Base-by-base conservation (phyloP, 2,329 filamentous ascomycete species). In the Arthroderma uncinatum region DNA sequence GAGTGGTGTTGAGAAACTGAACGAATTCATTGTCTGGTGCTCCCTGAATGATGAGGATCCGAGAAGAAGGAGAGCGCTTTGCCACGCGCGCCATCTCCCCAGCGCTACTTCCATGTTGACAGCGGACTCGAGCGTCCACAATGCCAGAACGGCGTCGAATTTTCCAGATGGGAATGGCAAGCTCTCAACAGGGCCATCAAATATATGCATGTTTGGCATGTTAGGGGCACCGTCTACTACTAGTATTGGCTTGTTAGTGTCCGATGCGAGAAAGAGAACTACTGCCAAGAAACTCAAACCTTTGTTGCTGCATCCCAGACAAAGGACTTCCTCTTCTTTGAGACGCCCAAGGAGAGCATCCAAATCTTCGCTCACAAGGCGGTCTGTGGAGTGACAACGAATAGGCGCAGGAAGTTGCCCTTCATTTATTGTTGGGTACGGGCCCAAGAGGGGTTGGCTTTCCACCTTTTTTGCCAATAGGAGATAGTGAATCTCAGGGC, bases 21-120 rank as follows among this genome's bases (percentile, higher is more conserved):
- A 37, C 14, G 2, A 30, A 14, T 34, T 59, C 57, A 52, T 44
- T 59, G 23, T 59, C 50, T 14, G 55, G 57, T 2, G 55, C 54
- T 2, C 37, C 50, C 36, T 59, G 54, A 21, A 59, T n/a, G 9
- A 59, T 52, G 6, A 57, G 4, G 21, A 59, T 50, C 16, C 36
- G 23, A 42, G 55, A 42, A 30, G 34, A 30, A 4, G 48, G 54
- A n/a, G 30, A 9, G 16, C 7, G 9, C n/a, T 53, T 37, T 12
- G 50, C 40, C 16, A 59, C 54, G 10, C 55, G 57, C 14, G 47
- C 48, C 9, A 59, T 42, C 7, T 57, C 48, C 25, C 16, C 23
- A 59, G 36, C 10, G 30, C 53, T 23, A 14, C 12, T 40, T 48
- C 48, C 16, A 53, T 40, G 39, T 40, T 21, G 21, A 33, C 28